Evolutionary conservation across 2,329 filamentous ascomycete genomes (phyloP).

Genomic region (Graphilbum ipis-grandicollis): DNA sequence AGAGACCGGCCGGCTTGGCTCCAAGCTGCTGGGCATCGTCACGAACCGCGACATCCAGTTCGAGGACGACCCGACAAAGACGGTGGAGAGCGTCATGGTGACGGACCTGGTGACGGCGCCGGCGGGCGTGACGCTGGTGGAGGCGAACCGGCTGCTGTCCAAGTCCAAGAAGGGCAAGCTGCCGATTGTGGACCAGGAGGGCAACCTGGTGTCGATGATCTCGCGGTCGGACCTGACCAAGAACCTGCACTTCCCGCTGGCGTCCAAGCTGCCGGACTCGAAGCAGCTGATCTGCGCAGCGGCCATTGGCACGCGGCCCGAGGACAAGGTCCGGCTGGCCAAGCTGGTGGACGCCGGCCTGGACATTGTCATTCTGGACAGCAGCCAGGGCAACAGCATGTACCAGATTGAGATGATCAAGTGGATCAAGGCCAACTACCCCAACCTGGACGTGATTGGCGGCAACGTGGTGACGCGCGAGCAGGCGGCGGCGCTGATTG

Average conservation of each 20-base stretch:
- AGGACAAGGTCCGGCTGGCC: conserved; percentile 74
- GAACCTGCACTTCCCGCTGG: conserved; percentile 91
- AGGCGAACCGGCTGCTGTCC: conserved; percentile 86
- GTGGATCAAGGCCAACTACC: conserved; percentile 79
- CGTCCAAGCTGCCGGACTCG: conserved; percentile 88
- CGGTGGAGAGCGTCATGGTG: conserved; percentile 85
- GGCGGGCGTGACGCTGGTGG: conserved; percentile 62
- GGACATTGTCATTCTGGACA: conserved; percentile 89
- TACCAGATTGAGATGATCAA: conserved; percentile 98
- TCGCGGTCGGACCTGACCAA: conserved; percentile 94
- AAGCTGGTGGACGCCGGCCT: conserved; percentile 87
- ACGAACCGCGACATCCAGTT: conserved; percentile 98
- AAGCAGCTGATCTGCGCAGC: conserved; percentile 96
- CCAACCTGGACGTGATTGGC: conserved; percentile 81
- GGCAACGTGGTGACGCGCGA: conserved; percentile 97
- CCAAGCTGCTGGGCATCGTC: conserved; percentile 92
- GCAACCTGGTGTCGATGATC: conserved; percentile 82
- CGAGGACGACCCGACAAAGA: conserved; percentile 53
- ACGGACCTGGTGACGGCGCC: conserved; percentile 87
- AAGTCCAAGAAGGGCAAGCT: conserved; percentile 98
- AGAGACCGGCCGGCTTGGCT: conserved; percentile 88
- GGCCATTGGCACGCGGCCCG: conserved; percentile 84
- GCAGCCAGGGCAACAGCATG: conserved; percentile 94
- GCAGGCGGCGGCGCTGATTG: conserved; percentile 83
- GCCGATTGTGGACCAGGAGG: conserved; percentile 69